Base-by-base conservation (phyloP, 305 asterid species). In the Fraxinus paxiana region DNA sequence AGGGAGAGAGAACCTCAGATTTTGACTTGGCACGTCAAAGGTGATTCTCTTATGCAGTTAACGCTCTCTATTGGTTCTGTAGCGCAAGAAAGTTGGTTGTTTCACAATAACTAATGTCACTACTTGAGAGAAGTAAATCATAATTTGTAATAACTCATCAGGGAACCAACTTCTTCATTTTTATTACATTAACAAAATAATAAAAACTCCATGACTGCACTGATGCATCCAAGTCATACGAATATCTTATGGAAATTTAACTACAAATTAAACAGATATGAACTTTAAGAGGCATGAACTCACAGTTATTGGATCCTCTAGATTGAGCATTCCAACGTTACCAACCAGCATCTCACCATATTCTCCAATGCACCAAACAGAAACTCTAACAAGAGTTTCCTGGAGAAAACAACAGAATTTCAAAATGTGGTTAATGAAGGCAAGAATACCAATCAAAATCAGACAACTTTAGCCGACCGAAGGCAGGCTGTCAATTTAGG, bases 321-420 rank as follows among this genome's bases (percentile, higher is more conserved):
- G 75, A 85, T 90, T 92, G 83, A 94, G 97, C 91, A 93, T 81
- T 86, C 94, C 98, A 24, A 86, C 81, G 85, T 89, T 90, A 79
- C 86, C 85, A 80, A 92, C 90, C 89, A 96, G 88, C 91, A 96
- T 85, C 82, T 96, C 99, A 65, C 97, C 99, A 80, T 92, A 96
- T 89, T 96, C 99, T 83, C 99, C 99, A 31, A 94, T 90, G 90
- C 98, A 96, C 99, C 99, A 96, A 83, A 96, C 97, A 51, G 96
- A 92, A 86, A 94, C 98, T 84, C 97, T 91, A 82, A 92, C 91
- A 82, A 96, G 99, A 82, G 90, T 89, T 91, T 92, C 98, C 99
- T 96, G 81, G 76, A 83, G 85, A 79, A 80, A 38, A 86, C 73
- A 77, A 81, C 41, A 65, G 18, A 77, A 67, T 73, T 71, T 80